Percentiles rank a stretch among this genome's conserved stretches.
Evolutionary conservation across 305 asterid genomes (phyloP).

Genomic region (Rubia tinctorum): DNA sequence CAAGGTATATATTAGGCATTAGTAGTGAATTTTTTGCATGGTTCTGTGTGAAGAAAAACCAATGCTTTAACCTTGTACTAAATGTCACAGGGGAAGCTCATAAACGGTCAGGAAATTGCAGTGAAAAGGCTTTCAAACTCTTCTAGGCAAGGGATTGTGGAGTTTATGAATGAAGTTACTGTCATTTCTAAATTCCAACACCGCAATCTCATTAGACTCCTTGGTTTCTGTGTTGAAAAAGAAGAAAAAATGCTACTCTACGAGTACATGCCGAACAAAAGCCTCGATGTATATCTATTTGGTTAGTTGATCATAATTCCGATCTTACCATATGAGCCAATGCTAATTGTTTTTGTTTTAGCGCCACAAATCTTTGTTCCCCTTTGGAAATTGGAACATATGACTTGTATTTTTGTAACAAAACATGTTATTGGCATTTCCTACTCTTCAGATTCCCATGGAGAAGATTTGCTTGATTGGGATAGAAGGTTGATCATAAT

Average conservation of each 20-base stretch:
- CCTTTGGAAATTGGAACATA: too few species aligned
- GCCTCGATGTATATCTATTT: slow-evolving; percentile 4
- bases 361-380: too few species aligned
- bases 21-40: too few species aligned
- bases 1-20: slow-evolving; percentile 5
- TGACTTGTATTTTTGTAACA: too few species aligned
- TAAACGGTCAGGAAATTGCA: slow-evolving; percentile 14
- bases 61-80: too few species aligned
- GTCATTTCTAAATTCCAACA: slow-evolving; percentile 12
- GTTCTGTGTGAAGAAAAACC: too few species aligned
- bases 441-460: slow-evolving; percentile 5
- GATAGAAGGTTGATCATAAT: slow-evolving; percentile 6
- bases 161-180: neutral
- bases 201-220: slow-evolving; percentile 16
- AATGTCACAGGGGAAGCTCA: slow-evolving; percentile 5
- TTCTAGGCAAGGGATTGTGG: slow-evolving; percentile 8
- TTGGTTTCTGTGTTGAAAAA: neutral
- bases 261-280: slow-evolving; percentile 5
- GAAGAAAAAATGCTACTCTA: neutral
- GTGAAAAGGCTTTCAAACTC: slow-evolving; percentile 14
- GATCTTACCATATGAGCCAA: neutral
- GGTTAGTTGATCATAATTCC: slow-evolving; percentile 11
- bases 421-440: too few species aligned
- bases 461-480: slow-evolving; percentile 12
- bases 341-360: too few species aligned